Evolutionary conservation across 352 stramenopile species (phyloP), one percentile per base, ranked within the genome.

Genomic region (Halophytophthora batemanensis): DNA sequence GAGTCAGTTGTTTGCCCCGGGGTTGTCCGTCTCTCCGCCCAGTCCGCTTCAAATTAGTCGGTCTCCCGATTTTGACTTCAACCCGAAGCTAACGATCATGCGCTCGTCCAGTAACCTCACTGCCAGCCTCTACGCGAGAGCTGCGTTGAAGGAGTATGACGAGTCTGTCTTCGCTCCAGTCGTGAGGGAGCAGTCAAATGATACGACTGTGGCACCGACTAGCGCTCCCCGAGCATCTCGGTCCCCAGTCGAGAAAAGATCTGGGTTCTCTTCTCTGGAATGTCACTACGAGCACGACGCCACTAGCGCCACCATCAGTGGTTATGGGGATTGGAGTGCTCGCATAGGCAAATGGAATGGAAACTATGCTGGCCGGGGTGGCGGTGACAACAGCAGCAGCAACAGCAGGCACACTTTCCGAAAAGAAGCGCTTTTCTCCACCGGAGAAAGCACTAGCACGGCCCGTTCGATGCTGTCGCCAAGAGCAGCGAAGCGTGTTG

Each of bases 71-170:
- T 80, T 76, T 34, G 51, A 72, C 21, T 51, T 71, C 1, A 51
- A 56, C 18, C 38, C 55, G 15, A 52, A 56, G 8, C 64, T 55
- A 10, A 59, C 42, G 6, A 61, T 59, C 34, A 61, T 56, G 44
- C 36, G 50, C 34, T 64, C 50, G 12, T 23, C 62, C 15, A 66
- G 49, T 13, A 63, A 64, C 19, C 39, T 85, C 11, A 74, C 58
- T 40, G 43, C 66, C 6, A 71, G 65, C 44, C 43, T 83, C 1
- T 47, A 82, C 13, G 56, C 59, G 0, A 55, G 66, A 23, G 73
- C 82, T 40, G 66, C 65, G 21, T 50, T 89, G 11, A 53, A 77
- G 33, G 72, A 83, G 37, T 91, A 91, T 39, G 81, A 91, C 39
- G 77, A 70, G 3, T 73, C 66, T 12, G 81, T 91, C 1, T 91